Conservation (phyloP, 2,329 filamentous ascomycete species). For the Fusarium marasasianum region DNA sequence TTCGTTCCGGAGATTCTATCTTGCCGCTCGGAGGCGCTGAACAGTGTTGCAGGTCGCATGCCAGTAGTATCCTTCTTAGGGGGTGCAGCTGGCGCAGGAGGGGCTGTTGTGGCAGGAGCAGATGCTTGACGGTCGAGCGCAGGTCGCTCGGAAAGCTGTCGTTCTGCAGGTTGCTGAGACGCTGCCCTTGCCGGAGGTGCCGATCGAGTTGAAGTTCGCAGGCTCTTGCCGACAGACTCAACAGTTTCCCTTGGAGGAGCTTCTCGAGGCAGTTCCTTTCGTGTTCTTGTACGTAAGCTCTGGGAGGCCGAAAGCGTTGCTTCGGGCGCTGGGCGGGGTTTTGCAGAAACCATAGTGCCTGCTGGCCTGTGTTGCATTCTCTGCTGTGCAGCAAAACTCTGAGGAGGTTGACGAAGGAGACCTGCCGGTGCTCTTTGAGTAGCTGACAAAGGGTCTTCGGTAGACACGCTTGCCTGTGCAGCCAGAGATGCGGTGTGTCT, state of each 20-base stretch:
- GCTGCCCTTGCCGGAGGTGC: conserved; percentile 43
- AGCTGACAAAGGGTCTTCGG: conserved; percentile 48
- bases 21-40: conserved; percentile 63
- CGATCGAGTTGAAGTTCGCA: conserved; percentile 44
- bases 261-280: conserved; percentile 43
- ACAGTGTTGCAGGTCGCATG: conserved; percentile 59
- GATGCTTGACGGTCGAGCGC: conserved; percentile 44
- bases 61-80: conserved; percentile 44
- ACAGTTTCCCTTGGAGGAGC: conserved; percentile 32
- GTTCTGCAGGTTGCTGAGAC: conserved; percentile 39
- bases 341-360: conserved; percentile 35
- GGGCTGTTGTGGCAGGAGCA: conserved; percentile 25
- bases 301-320: conserved; percentile 41
- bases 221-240: conserved; percentile 39
- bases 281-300: conserved; percentile 42
- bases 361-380: conserved; percentile 63
- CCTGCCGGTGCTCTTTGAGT: conserved; percentile 52
- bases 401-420: conserved; percentile 63
- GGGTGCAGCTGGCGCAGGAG: conserved; percentile 36
- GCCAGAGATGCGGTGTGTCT: conserved; percentile 45
- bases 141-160: conserved; percentile 36
- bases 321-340: conserved; percentile 40
- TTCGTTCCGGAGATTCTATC: conserved; percentile 61
- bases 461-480: conserved; percentile 40
- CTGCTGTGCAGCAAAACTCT: conserved; percentile 74